A percentile compares a stretch with the other conserved stretches of the same genome.
These are phyloP conservation scores for Tulasnella calospora DNA, from an alignment of 768 basidiomycete species.

Conservation along the genomic window DNA sequence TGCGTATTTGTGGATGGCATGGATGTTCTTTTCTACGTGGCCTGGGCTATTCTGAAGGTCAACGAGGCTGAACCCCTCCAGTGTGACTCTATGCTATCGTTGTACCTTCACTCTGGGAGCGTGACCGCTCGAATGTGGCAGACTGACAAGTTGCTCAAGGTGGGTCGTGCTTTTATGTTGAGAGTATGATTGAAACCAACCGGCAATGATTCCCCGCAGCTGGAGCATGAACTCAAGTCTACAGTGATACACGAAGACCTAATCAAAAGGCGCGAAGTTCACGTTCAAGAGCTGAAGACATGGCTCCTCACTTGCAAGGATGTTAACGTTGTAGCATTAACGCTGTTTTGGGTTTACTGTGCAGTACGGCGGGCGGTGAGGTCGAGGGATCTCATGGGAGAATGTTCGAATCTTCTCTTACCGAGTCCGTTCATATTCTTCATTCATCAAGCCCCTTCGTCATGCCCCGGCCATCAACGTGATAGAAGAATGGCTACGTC, in stretches of 20 bases:
- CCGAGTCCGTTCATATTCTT: neutral
- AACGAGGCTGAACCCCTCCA: slow-evolving; percentile 79
- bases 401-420: neutral
- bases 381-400: neutral
- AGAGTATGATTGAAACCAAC: neutral
- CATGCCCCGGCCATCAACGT: neutral
- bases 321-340: slow-evolving; percentile 12
- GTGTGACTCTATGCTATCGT: slow-evolving; percentile 79
- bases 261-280: slow-evolving; percentile 49
- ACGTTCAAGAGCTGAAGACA: slow-evolving; percentile 40
- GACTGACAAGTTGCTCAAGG: slow-evolving; percentile 83
- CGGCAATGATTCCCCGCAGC: slow-evolving; percentile 36
- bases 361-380: neutral
- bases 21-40: slow-evolving; percentile 85
- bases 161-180: slow-evolving; percentile 41
- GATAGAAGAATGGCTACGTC: neutral
- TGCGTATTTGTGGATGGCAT: slow-evolving; percentile 90
- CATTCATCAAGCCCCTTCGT: neutral
- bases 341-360: neutral
- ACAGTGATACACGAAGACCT: slow-evolving; percentile 54
- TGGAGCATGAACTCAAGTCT: slow-evolving; percentile 54
- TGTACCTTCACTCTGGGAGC: slow-evolving; percentile 85
- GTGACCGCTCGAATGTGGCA: slow-evolving; percentile 92
- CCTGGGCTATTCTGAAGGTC: slow-evolving; percentile 75
- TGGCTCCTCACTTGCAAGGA: neutral